Conservation (phyloP, 805 yeast genomes). For the Lachancea lanzarotensis region DNA sequence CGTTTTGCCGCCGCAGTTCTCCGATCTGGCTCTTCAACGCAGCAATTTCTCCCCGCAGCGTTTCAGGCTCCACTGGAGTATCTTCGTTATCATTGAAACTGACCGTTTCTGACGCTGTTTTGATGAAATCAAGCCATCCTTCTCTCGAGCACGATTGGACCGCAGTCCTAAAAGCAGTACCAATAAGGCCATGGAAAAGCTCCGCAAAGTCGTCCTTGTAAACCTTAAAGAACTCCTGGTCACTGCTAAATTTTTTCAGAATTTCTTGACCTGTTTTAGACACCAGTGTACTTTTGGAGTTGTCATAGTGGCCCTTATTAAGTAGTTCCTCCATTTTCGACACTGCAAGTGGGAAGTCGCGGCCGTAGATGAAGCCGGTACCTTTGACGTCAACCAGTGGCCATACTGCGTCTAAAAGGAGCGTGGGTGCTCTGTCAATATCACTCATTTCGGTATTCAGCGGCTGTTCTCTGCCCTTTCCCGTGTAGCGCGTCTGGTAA, state of each 20-base stretch:
- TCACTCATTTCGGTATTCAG: conserved; percentile 3
- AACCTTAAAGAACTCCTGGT: conserved; percentile 27
- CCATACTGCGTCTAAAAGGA: conserved; percentile 23
- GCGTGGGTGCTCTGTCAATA: not conserved
- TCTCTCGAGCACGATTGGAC: conserved; percentile 11
- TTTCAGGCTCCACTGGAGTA: not conserved
- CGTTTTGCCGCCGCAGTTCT: not conserved
- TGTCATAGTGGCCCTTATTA: conserved; percentile 8
- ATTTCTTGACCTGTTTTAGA: conserved; percentile 25
- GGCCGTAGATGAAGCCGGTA: conserved; percentile 25
- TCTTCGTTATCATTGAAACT: not conserved
- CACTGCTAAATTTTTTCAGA: conserved; percentile 26
- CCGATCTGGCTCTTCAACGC: not conserved
- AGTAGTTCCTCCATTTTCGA: conserved; percentile 15
- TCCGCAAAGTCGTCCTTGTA: conserved; percentile 30
- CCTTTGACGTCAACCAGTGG: conserved; percentile 15
- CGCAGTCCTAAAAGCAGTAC: conserved; percentile 29
- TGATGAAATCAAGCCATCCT: not conserved
- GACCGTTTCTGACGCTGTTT: not conserved
- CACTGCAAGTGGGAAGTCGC: conserved; percentile 23
- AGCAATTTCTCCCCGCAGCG: not conserved
- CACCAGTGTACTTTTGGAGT: conserved; percentile 14
- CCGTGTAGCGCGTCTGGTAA: not conserved
- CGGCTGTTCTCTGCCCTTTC: conserved; percentile 1
- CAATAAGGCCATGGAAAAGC: conserved; percentile 30